Evolutionary conservation across 2,329 filamentous ascomycete species (phyloP).

Genomic region (Didymella glomerata): DNA sequence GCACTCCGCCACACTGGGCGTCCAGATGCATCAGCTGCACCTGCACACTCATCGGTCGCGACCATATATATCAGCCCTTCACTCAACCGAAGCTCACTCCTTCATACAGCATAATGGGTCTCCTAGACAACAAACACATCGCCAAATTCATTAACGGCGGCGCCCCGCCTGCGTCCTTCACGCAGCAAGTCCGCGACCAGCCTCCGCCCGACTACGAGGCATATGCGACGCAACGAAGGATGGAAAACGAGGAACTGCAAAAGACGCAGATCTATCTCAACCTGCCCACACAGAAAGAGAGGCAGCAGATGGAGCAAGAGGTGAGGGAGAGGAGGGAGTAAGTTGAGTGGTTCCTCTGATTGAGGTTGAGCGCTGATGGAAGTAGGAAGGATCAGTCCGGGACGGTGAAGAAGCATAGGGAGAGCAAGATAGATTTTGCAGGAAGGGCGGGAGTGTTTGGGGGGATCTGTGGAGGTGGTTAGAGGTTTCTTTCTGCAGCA

Average conservation of each 20-base stretch:
- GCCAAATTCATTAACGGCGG: constrained; percentile 7
- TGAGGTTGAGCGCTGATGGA: neutral
- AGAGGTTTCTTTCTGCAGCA: too few species aligned
- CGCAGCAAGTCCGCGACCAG: neutral
- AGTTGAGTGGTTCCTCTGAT: neutral
- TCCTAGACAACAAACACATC: neutral
- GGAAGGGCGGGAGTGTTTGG: neutral
- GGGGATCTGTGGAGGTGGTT: neutral
- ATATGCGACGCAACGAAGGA: neutral
- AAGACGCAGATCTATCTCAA: neutral
- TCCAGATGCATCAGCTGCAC: neutral
- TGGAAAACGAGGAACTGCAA: neutral
- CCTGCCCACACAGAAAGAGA: neutral
- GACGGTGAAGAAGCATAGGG: neutral
- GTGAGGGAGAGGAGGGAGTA: neutral
- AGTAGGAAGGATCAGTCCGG: neutral
- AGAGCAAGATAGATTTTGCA: neutral
- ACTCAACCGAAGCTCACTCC: neutral
- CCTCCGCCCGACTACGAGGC: neutral
- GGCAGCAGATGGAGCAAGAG: neutral
- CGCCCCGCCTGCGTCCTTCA: neutral
- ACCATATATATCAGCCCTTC: neutral
- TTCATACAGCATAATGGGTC: neutral
- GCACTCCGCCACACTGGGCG: neutral
- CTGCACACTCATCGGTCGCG: neutral